Base-by-base conservation (phyloP, 2,329 filamentous ascomycete genomes). In the Elsinoe arachidis region DNA sequence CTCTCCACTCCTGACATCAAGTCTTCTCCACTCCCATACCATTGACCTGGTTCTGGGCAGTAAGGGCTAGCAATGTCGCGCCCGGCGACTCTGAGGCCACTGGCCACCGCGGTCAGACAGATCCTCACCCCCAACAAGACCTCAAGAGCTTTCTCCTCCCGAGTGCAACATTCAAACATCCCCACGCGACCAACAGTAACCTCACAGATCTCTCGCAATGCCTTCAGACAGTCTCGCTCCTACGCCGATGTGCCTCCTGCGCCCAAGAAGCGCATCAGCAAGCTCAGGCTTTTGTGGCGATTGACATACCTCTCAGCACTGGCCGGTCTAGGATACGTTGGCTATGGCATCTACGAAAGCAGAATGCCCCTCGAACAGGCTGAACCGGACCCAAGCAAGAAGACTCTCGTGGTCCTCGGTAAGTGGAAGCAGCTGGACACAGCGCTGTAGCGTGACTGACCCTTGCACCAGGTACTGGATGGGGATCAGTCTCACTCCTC, bases 351-450 rank as follows among this genome's bases (percentile, higher is more conserved):
- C 75, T 96, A 91, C 73, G 77, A 85, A 53, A 84, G 88, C 70
- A 85, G 89, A 66, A 82, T 95, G 72, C 92, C 92, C 9, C 79
- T 80, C 41, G 86, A 91, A 56, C 93, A 97, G 77, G 76, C 80
- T 59, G 78, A 83, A 62, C 84, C 88, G 15, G 90, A 96, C 73
- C 88, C 91, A 57, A 80, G 70, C 67, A 99, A 97, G 87, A 99
- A 99, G 82, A 99, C 91, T 10, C 80, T 99, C 58, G 93, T 99
- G 47, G 84, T 99, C 64, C 82, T 99, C 57, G 93, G 93, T 96
- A 82, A 55, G 68, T 55, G 9, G 10, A 17, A 21, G 7, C 10
- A n/a, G 11, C 34, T 19, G 17, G 19, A 3, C 3, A 34, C 17
- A 23, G 5, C 26, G 34, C 34, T 14, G 26, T 21, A 39, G 10